Evolutionary conservation across 768 basidiomycete species (phyloP).

Genomic region (Mycena vulgaris): DNA sequence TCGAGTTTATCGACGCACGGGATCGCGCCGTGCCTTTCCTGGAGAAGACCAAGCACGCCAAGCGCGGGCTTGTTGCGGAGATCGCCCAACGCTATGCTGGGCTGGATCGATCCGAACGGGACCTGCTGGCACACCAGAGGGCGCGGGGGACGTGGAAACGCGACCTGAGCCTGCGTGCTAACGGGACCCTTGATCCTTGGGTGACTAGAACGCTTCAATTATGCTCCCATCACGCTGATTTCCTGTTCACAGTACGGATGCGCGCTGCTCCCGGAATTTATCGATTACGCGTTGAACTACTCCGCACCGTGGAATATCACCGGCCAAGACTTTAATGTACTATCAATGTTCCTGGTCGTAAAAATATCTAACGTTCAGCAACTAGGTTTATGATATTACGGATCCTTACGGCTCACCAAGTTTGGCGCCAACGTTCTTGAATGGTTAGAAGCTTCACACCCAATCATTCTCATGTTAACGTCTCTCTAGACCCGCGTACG

Average conservation of each 20-base stretch:
- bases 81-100: slow-evolving; percentile 43
- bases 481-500: slow-evolving; percentile 63
- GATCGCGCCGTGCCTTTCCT: slow-evolving; percentile 54
- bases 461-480: not conserved
- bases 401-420: slow-evolving; percentile 61
- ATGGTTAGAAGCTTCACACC: slow-evolving; percentile 57
- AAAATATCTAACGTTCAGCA: slow-evolving; percentile 22
- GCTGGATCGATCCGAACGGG: slow-evolving; percentile 42
- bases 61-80: slow-evolving; percentile 40
- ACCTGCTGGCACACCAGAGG: slow-evolving; percentile 45
- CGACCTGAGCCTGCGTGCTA: slow-evolving; percentile 62
- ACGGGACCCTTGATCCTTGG: slow-evolving; percentile 72
- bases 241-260: slow-evolving; percentile 68
- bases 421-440: slow-evolving; percentile 73
- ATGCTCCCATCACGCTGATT: not conserved
- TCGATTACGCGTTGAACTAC: slow-evolving; percentile 82
- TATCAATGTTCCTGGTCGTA: slow-evolving; percentile 14
- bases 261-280: slow-evolving; percentile 72
- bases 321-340: slow-evolving; percentile 49
- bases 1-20: slow-evolving; percentile 53
- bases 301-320: slow-evolving; percentile 71
- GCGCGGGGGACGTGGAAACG: slow-evolving; percentile 59
- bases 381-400: slow-evolving; percentile 67
- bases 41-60: slow-evolving; percentile 33
- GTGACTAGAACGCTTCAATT: slow-evolving; percentile 43